These are phyloP conservation scores for Rhizopus delemar DNA, from an alignment of 371 early-diverging fungal species.

Conservation along the genomic window DNA sequence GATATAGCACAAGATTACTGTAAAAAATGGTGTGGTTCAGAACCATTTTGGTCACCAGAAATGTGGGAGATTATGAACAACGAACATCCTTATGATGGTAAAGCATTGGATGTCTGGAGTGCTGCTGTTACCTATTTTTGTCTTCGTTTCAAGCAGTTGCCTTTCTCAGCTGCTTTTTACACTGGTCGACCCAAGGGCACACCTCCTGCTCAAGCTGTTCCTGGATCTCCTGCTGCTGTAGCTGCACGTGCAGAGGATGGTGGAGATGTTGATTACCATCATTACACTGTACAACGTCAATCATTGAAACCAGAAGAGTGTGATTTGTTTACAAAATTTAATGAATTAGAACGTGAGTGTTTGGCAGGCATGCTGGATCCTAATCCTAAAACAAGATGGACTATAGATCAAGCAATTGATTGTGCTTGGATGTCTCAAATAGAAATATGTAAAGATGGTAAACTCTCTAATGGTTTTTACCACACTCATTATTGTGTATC, in stretches of 20 bases:
- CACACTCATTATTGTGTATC: slow-evolving; percentile 27
- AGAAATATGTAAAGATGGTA: slow-evolving; percentile 38
- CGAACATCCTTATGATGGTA: slow-evolving; percentile 67
- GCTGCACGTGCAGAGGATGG: slow-evolving; percentile 32
- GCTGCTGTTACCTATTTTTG: slow-evolving; percentile 82
- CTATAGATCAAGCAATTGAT: slow-evolving; percentile 74
- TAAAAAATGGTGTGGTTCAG: slow-evolving; percentile 82
- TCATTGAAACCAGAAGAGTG: slow-evolving; percentile 29
- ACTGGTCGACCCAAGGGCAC: slow-evolving; percentile 26
- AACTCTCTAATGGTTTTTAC: slow-evolving; percentile 35
- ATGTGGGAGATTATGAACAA: slow-evolving; percentile 54
- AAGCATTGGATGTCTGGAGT: slow-evolving; percentile 83
- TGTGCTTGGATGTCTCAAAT: slow-evolving; percentile 76
- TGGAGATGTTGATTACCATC: slow-evolving; percentile 33
- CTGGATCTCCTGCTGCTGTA: slow-evolving; percentile 40
- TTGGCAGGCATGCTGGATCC: slow-evolving; percentile 61
- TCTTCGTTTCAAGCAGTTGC: slow-evolving; percentile 74
- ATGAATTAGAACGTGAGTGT: slow-evolving; percentile 30
- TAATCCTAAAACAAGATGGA: slow-evolving; percentile 74
- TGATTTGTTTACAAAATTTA: slow-evolving; percentile 25
- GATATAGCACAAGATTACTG: slow-evolving; percentile 87
- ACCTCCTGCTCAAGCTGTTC: slow-evolving; percentile 17
- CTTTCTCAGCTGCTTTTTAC: slow-evolving; percentile 48
- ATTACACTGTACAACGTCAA: slow-evolving; percentile 31
- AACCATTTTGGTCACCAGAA: slow-evolving; percentile 92